Evolutionary conservation across 306 rosid genomes (phyloP).

Genomic region (Lagenaria siceraria): DNA sequence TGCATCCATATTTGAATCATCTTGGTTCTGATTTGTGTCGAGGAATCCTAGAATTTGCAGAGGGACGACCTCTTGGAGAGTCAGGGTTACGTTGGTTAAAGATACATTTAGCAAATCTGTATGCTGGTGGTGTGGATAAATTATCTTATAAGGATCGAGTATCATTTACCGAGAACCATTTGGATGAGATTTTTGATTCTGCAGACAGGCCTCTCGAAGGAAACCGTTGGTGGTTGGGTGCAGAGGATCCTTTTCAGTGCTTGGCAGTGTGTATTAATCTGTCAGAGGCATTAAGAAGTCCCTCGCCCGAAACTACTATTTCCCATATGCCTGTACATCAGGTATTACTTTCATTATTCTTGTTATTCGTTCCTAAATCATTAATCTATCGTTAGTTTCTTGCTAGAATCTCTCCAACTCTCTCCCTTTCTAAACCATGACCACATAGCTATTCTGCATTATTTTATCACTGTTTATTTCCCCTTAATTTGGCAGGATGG

Average conservation of each 20-base stretch:
- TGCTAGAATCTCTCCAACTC: neutral
- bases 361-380: neutral
- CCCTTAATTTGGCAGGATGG: constrained; percentile 63
- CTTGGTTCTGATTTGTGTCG: constrained; percentile 96
- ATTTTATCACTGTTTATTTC: neutral
- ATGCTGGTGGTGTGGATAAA: constrained; percentile 89
- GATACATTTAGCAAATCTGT: constrained; percentile 91
- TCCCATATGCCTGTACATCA: constrained; percentile 89
- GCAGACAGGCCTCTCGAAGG: constrained; percentile 93
- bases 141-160: constrained; percentile 54
- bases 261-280: constrained; percentile 81
- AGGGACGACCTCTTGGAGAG: constrained; percentile 77
- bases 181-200: constrained; percentile 67
- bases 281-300: constrained; percentile 78
- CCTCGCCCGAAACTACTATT: constrained; percentile 67
- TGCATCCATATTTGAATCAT: constrained; percentile 94
- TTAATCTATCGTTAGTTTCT: neutral
- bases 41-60: constrained; percentile 85
- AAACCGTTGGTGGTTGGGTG: constrained; percentile 83
- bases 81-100: constrained; percentile 88
- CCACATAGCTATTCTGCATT: neutral
- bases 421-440: neutral
- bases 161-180: constrained; percentile 54
- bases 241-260: constrained; percentile 98
- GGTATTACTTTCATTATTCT: constrained; percentile 30